phyloP scores from a whole-genome alignment of 1,284 basidiomycete genomes.

The Malassezia japonica region DNA sequence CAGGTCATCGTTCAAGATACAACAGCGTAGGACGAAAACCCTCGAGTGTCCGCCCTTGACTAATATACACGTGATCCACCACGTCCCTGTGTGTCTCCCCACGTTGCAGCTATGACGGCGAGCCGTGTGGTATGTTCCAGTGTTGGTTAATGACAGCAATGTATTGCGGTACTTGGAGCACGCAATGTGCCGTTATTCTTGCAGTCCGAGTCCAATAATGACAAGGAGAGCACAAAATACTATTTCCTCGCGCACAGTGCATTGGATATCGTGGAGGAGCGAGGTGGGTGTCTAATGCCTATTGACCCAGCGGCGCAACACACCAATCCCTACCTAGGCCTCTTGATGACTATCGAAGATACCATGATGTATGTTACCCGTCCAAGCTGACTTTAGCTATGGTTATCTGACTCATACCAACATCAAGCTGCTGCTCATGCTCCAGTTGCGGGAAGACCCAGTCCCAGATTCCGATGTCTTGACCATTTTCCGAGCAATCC shows the following conservation, averaged over 20 bases:
- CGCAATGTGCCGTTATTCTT: slow-evolving; percentile 8
- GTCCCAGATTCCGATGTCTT: slow-evolving; percentile 11
- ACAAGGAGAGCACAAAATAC: slow-evolving; percentile 4
- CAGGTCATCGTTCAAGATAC: neutral
- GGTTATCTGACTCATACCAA: slow-evolving; percentile 15
- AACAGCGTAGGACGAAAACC: too few species aligned
- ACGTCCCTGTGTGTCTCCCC: too few species aligned
- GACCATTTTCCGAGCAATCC: neutral
- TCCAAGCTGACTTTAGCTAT: slow-evolving; percentile 8
- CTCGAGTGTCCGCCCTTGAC: slow-evolving; percentile 1
- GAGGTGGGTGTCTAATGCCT: slow-evolving; percentile 2
- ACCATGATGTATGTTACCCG: slow-evolving; percentile 6
- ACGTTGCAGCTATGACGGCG: neutral
- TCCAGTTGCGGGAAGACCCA: slow-evolving; percentile 2
- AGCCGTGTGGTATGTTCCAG: slow-evolving; percentile 1
- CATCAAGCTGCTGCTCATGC: slow-evolving; percentile 17
- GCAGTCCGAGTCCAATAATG: neutral
- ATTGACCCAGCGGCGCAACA: neutral
- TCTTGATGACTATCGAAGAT: slow-evolving; percentile 14
- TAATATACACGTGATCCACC: slow-evolving; percentile 4
- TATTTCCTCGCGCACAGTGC: slow-evolving; percentile 18
- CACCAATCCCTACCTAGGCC: slow-evolving; percentile 11
- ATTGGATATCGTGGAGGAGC: slow-evolving; percentile 18
- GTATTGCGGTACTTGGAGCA: slow-evolving; percentile 5
- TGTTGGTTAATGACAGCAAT: slow-evolving; percentile 4